Base-by-base conservation (phyloP, 768 basidiomycete genomes). In the Clavulina sp. region DNA sequence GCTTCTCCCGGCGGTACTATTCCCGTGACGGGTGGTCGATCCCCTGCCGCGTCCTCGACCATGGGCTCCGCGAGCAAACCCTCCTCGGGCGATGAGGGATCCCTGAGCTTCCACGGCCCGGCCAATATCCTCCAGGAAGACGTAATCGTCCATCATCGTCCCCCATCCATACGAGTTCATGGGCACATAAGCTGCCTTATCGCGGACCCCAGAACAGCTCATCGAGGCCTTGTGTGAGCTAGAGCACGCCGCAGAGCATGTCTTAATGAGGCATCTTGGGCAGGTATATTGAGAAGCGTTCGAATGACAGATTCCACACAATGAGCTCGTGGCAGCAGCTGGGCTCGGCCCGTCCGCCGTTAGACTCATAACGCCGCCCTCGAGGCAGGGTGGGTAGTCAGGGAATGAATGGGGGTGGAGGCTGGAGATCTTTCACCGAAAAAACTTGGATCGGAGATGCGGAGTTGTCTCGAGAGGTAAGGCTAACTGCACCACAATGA, bases 101-200 rank as follows among this genome's bases (percentile, higher is more conserved):
- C 81, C 86, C 79, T 81, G 84, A 9, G 75, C 77, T 21, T 71
- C 69, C n/a, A 82, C 78, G 57, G 73, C 78, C 57, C 89, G 66
- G 21, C 83, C 77, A 29, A 88, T 64, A 18, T 87, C 84, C 65
- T 95, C 91, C 57, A 95, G 69, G 62, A 79, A 91, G 38, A 71
- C 70, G 63, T 89, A 95, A 65, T 95, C 91, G 58, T 80, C 74
- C 79, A 88, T 83, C 79, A 93, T 81, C 26, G 75, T 73, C 5
- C 86, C 85, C 76, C 84, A 87, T 3, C 76, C 74, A 60, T 88
- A 93, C 58, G 77, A 61, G 58, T 85, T 88, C 77, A 91, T 81
- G 9, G 82, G 75, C 16, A 89, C 76, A 61, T 79, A 86, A 2
- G 72, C 73, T 0, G 69, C 76, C 59, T 79, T 80, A 66, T 89